Percentiles rank a stretch among this genome's conserved stretches.
phyloP scores from a whole-genome alignment of 495 filamentous ascomycete species.

The Aspergillus taichungensis region DNA sequence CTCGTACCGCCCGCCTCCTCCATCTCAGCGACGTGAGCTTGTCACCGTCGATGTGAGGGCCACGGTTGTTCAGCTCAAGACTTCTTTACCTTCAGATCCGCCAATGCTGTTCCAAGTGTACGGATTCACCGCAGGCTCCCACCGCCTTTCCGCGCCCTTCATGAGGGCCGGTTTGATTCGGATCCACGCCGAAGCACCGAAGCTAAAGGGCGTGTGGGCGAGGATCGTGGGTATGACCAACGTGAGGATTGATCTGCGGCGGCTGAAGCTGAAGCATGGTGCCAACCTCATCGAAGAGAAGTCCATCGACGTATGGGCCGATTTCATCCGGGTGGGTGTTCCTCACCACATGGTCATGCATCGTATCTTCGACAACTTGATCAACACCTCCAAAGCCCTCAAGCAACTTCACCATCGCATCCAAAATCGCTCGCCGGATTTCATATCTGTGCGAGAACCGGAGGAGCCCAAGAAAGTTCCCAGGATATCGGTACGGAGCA shows the following conservation, averaged over 20 bases:
- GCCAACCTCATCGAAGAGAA: constrained; percentile 57
- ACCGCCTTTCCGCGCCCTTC: constrained; percentile 78
- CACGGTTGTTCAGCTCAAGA: constrained; percentile 77
- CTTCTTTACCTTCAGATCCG: constrained; percentile 76
- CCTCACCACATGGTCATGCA: constrained; percentile 92
- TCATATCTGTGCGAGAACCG: constrained; percentile 71
- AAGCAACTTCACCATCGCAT: constrained; percentile 89
- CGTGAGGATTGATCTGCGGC: constrained; percentile 68
- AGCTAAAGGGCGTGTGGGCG: constrained; percentile 73
- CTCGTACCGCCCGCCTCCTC: constrained; percentile 15
- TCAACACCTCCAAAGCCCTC: constrained; percentile 77
- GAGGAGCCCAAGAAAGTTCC: constrained; percentile 81
- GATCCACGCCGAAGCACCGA: constrained; percentile 78
- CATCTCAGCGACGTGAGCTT: constrained; percentile 49
- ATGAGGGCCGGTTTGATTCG: constrained; percentile 64
- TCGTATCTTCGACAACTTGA: constrained; percentile 83
- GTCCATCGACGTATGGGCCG: constrained; percentile 73
- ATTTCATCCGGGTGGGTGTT: constrained; percentile 80
- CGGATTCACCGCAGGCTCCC: constrained; percentile 67
- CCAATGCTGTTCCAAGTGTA: constrained; percentile 85
- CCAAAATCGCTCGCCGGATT: constrained; percentile 75
- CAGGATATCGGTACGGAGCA: constrained; percentile 70
- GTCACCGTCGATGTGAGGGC: constrained; percentile 72
- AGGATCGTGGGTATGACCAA: constrained; percentile 75
- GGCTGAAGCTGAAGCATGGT: constrained; percentile 59